phyloP scores from a whole-genome alignment of 192 early-diverging fungal species.

The Coemansia sp. region DNA sequence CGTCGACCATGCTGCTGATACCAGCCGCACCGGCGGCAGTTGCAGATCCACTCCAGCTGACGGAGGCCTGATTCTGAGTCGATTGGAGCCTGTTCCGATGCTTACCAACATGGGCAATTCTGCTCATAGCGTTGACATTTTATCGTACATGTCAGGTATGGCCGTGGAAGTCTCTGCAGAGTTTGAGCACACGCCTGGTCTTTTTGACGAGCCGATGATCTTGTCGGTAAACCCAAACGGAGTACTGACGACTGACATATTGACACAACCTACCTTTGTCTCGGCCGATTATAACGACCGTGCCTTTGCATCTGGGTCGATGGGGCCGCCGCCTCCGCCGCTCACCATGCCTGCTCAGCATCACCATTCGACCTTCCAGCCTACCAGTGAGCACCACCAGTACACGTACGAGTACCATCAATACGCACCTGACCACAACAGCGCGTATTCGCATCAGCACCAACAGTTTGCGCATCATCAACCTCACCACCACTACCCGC shows the following conservation, averaged over 20 bases:
- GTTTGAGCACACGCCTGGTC: conserved; percentile 4
- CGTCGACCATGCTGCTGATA: not conserved
- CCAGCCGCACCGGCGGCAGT: not conserved
- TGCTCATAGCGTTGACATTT: not conserved
- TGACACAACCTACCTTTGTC: not conserved
- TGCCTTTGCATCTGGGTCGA: not conserved
- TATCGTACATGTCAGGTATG: conserved; percentile 15
- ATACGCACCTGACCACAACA: not conserved
- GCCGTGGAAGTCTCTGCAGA: conserved; percentile 7
- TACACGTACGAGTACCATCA: not conserved
- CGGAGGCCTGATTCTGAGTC: not conserved
- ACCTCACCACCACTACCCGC: conserved; percentile 6
- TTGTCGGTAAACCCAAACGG: conserved; percentile 12
- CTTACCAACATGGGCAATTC: conserved; percentile 12
- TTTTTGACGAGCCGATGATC: conserved; percentile 27
- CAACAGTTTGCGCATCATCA: conserved; percentile 10
- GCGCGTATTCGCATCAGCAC: not conserved
- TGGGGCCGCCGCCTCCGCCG: not conserved
- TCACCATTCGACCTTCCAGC: not conserved
- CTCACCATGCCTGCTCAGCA: not conserved
- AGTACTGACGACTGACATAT: not conserved
- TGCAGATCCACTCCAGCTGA: not conserved
- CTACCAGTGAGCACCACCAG: not conserved
- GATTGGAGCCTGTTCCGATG: conserved; percentile 3
- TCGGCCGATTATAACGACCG: conserved; percentile 11